phyloP scores from a whole-genome alignment of 768 basidiomycete genomes.

The Tricholoma bakamatsutake region DNA sequence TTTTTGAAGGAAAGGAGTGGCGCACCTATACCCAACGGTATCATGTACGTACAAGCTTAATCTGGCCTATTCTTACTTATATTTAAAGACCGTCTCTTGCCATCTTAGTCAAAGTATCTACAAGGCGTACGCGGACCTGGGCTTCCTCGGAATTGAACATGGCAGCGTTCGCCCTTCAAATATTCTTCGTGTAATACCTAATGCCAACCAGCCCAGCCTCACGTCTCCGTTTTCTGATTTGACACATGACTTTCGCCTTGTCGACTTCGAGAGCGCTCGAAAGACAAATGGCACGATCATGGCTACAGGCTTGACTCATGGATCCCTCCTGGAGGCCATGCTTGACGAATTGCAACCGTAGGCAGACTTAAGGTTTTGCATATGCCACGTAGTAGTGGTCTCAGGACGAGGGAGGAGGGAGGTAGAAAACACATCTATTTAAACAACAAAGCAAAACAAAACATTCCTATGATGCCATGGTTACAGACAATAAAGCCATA shows the following conservation, averaged over 20 bases:
- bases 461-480: background rate
- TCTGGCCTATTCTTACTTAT: background rate
- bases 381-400: background rate
- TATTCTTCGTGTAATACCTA: background rate
- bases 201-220: background rate
- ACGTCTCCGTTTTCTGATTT: background rate
- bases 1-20: background rate
- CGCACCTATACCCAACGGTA: background rate
- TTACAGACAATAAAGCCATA: conserved; percentile 3
- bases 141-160: background rate
- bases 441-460: background rate
- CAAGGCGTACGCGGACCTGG: background rate
- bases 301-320: background rate
- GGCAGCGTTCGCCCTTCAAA: background rate
- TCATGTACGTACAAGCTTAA: background rate
- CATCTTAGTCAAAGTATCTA: background rate
- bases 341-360: background rate
- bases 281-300: background rate
- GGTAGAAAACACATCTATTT: too few relatives aligned
- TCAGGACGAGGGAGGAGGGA: background rate
- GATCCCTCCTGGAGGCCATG: background rate
- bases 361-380: background rate
- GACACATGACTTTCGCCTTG: background rate
- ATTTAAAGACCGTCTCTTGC: background rate
- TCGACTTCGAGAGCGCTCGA: background rate